phyloP scores from a whole-genome alignment of 2,329 filamentous ascomycete species.

The Claviceps africana region DNA sequence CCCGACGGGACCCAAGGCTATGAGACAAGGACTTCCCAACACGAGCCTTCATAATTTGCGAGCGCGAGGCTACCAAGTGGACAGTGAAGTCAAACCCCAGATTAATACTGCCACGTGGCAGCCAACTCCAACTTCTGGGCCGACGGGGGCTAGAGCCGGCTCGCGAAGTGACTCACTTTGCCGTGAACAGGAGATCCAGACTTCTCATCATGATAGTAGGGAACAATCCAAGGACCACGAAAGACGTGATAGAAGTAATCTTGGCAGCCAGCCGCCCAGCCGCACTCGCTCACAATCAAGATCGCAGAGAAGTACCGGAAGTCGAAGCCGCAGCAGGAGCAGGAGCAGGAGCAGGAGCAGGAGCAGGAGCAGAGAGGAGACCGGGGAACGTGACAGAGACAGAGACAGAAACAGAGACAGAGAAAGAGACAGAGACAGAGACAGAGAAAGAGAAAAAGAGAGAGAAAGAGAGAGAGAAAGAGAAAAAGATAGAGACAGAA shows the following conservation, averaged over 20 bases:
- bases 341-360: slow-evolving; percentile 9
- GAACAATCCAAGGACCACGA: slow-evolving; percentile 17
- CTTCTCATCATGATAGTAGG: slow-evolving; percentile 13
- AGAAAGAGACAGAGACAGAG: slow-evolving; percentile 6
- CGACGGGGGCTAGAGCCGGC: slow-evolving; percentile 6
- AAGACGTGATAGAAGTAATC: slow-evolving; percentile 11
- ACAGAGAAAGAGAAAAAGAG: no score
- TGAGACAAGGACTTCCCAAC: slow-evolving; percentile 79
- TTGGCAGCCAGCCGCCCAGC: slow-evolving; percentile 9
- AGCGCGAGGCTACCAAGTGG: slow-evolving; percentile 35
- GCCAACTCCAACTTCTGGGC: slow-evolving; percentile 4
- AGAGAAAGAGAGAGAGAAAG: slow-evolving; percentile 8
- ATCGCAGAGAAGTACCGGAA: slow-evolving; percentile 20
- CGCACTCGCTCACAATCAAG: slow-evolving; percentile 18
- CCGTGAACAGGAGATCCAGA: slow-evolving; percentile 23
- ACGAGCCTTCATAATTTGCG: slow-evolving; percentile 57
- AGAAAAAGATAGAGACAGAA: slow-evolving; percentile 17
- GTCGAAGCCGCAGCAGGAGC: slow-evolving; percentile 13
- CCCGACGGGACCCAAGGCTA: slow-evolving; percentile 85
- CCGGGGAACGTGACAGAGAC: no score
- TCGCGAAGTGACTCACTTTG: slow-evolving; percentile 36
- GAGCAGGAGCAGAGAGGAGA: no score
- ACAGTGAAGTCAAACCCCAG: slow-evolving; percentile 25
- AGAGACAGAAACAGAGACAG: slow-evolving; percentile 14
- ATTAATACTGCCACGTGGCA: slow-evolving; percentile 7